phyloP scores from a whole-genome alignment of 306 rosid genomes.

The Prunus dulcis region DNA sequence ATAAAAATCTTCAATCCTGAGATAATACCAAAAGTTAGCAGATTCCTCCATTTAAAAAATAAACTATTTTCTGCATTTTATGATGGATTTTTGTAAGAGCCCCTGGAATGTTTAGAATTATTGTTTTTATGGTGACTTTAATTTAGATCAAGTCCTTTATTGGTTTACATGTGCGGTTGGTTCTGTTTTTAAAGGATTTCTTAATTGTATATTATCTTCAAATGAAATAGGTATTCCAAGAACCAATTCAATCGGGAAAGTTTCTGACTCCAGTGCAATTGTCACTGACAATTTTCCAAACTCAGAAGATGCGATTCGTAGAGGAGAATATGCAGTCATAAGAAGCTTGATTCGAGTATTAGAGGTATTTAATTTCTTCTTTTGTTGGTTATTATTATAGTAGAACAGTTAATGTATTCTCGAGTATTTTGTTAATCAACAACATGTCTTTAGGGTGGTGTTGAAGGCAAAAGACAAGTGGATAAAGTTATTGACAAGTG shows the following conservation, averaged over 20 bases:
- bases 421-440: slow-evolving; percentile 16
- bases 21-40: background rate
- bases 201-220: slow-evolving; percentile 20
- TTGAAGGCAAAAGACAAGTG: slow-evolving; percentile 93
- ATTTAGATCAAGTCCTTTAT: slow-evolving; percentile 1
- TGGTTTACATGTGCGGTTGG: background rate
- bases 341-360: slow-evolving; percentile 87
- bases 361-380: slow-evolving; percentile 56
- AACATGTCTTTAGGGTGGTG: slow-evolving; percentile 69
- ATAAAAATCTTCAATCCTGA: background rate
- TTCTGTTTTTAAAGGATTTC: background rate
- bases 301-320: slow-evolving; percentile 84
- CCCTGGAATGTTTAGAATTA: background rate
- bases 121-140: background rate
- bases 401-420: slow-evolving; percentile 5
- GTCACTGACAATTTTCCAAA: slow-evolving; percentile 54
- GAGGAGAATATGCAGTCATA: slow-evolving; percentile 88
- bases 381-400: slow-evolving; percentile 8
- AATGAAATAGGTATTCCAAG: slow-evolving; percentile 67
- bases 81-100: background rate
- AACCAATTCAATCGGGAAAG: slow-evolving; percentile 70
- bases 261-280: slow-evolving; percentile 52
- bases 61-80: background rate
- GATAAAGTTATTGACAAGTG: slow-evolving; percentile 92
- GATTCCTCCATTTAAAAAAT: background rate